Evolutionary conservation across 148 eudicot genomes (phyloP).

Genomic region (Arctostaphylos glauca): DNA sequence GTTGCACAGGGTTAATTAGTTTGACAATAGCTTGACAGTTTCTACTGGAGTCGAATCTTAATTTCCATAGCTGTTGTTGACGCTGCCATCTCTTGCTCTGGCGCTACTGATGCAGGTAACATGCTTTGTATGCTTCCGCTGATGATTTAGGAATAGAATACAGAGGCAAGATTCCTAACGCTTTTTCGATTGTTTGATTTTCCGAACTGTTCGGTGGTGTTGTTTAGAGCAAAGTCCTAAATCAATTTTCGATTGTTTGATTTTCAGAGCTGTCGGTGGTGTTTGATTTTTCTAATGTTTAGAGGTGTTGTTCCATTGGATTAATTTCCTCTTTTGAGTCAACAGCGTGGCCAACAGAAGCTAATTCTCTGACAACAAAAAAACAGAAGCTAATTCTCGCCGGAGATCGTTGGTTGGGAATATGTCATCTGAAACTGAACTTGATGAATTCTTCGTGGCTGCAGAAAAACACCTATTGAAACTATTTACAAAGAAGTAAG

Average conservation of each 20-base stretch:
- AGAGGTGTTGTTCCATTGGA: too few relatives aligned
- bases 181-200: too few relatives aligned
- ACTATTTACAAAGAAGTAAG: constrained; percentile 48
- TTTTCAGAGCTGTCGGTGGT: too few relatives aligned
- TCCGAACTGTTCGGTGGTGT: too few relatives aligned
- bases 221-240: too few relatives aligned
- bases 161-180: neutral
- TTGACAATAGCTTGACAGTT: constrained; percentile 80
- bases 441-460: constrained; percentile 70
- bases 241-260: too few relatives aligned
- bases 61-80: constrained; percentile 93
- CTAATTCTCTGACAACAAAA: too few relatives aligned
- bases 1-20: constrained; percentile 95
- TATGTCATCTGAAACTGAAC: constrained; percentile 68
- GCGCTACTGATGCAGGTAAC: constrained; percentile 97
- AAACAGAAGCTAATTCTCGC: constrained; percentile 21
- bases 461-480: constrained; percentile 70
- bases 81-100: constrained; percentile 79
- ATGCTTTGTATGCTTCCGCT: neutral
- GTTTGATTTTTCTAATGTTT: too few relatives aligned
- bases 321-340: constrained; percentile 10
- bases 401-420: constrained; percentile 23
- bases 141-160: neutral
- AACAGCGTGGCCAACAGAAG: constrained; percentile 21
- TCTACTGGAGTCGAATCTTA: constrained; percentile 57